Evolutionary conservation across 305 asterid species (phyloP), one percentile per base, ranked within the genome.

Genomic region (Rubia occidens): DNA sequence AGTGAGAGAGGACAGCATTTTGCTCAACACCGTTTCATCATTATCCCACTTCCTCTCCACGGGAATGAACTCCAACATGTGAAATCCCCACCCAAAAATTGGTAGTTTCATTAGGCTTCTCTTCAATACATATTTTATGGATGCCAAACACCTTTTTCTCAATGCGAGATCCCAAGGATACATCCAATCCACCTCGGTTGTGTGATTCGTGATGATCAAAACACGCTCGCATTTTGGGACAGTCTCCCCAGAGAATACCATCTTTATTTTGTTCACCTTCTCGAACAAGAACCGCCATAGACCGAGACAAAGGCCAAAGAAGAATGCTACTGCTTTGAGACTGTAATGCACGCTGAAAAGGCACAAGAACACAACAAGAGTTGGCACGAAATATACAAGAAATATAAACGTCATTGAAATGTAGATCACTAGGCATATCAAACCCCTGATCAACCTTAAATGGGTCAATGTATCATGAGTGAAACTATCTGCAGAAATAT

Each of bases 171-270:
- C 87, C 96, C 96, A 89, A 60, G 85, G 76, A 77, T 93, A 93
- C 97, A 93, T 93, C 98, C 98, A 93, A 69, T 93, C 98, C 11
- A 93, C 97, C 82, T 88, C 96, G 6, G 97, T 90, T 76, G 97
- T 83, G 72, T 93, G 98, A 73, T 93, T 93, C 10, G 97, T 89
- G 42, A 92, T 81, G 17, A 92, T 79, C 72, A 92, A 70, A 32
- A 84, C 94, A 5, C 97, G 89, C 70, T 90, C 94, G 71, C 80
- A 78, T 1, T 67, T 44, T 32, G 96, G 96, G 71, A 90, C 89
- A 15, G 49, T 13, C 70, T 93, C 98, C 20, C 98, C 98, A 35
- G 96, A 88, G 67, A 93, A 85, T 5, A 89, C 76, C 68, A 93
- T 91, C 77, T 80, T 83, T 0, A 97, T 93, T 78, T 69, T 76